phyloP scores from a whole-genome alignment of 805 yeast species.

The Spencermartinsiella europaea region DNA sequence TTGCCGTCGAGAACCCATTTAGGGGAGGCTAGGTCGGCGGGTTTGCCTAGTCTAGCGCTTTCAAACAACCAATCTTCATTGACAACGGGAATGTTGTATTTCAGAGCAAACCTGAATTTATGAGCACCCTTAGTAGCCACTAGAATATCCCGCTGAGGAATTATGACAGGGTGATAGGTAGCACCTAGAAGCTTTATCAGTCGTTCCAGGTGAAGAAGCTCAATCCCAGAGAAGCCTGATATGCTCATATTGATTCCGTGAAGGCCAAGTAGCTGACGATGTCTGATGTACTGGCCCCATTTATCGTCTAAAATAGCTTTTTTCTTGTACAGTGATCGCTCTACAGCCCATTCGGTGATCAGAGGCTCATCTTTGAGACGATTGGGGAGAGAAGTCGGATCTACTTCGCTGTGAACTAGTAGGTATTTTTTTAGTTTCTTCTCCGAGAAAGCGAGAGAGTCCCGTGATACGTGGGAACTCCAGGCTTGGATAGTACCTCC shows the following conservation, averaged over 20 bases:
- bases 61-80: slow-evolving; percentile 35
- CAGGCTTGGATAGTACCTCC: slow-evolving; percentile 35
- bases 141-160: slow-evolving; percentile 49
- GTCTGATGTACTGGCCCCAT: slow-evolving; percentile 49
- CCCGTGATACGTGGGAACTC: no score
- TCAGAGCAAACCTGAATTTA: slow-evolving; percentile 30
- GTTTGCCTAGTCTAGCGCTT: slow-evolving; percentile 27
- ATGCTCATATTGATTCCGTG: slow-evolving; percentile 41
- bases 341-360: slow-evolving; percentile 78
- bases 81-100: slow-evolving; percentile 36
- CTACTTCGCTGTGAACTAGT: not conserved
- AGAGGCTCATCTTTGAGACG: slow-evolving; percentile 25
- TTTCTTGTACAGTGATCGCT: slow-evolving; percentile 60
- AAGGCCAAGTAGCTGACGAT: slow-evolving; percentile 28
- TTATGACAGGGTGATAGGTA: slow-evolving; percentile 44
- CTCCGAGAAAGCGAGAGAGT: not conserved
- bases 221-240: slow-evolving; percentile 76
- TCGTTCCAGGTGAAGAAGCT: slow-evolving; percentile 62
- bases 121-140: slow-evolving; percentile 32
- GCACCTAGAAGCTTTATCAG: slow-evolving; percentile 53
- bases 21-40: slow-evolving; percentile 14
- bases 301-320: slow-evolving; percentile 41
- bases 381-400: not conserved
- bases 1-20: slow-evolving; percentile 20
- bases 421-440: no score